Conservation (phyloP, 805 yeast genomes). For the Schizosaccharomyces lindneri region DNA sequence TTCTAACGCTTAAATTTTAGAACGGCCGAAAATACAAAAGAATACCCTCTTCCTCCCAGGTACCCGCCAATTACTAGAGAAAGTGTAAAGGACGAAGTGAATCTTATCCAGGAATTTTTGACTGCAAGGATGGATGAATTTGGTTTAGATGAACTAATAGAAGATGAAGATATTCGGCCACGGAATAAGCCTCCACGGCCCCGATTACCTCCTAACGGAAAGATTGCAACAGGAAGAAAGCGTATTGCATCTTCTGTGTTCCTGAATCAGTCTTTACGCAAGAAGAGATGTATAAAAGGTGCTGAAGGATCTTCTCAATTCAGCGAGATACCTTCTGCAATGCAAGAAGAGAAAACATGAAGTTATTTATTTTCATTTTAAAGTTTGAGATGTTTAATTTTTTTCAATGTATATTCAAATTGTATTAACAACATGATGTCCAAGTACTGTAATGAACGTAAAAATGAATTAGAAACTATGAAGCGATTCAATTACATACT, state of each 20-base stretch:
- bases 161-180: conserved; percentile 66
- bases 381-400: too few relatives aligned
- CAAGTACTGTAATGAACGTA: too few relatives aligned
- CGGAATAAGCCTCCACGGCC: conserved; percentile 53
- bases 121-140: conserved; percentile 11
- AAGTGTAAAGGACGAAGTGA: conserved; percentile 29
- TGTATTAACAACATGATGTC: too few relatives aligned
- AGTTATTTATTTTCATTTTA: not conserved
- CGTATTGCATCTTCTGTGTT: not conserved
- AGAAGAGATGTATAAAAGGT: not conserved
- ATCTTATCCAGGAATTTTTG: conserved; percentile 32
- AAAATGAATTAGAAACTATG: too few relatives aligned
- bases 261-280: not conserved
- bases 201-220: conserved; percentile 77
- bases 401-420: too few relatives aligned
- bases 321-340: not conserved
- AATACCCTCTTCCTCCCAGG: conserved; percentile 18
- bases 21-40: not conserved
- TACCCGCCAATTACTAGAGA: conserved; percentile 28
- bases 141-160: conserved; percentile 18
- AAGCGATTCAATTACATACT: too few relatives aligned
- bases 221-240: conserved; percentile 24
- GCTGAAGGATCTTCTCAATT: not conserved
- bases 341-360: not conserved
- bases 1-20: not conserved